Evolutionary conservation across 306 rosid species (phyloP), one percentile per base, ranked within the genome.

Genomic region (Cercis canadensis): DNA sequence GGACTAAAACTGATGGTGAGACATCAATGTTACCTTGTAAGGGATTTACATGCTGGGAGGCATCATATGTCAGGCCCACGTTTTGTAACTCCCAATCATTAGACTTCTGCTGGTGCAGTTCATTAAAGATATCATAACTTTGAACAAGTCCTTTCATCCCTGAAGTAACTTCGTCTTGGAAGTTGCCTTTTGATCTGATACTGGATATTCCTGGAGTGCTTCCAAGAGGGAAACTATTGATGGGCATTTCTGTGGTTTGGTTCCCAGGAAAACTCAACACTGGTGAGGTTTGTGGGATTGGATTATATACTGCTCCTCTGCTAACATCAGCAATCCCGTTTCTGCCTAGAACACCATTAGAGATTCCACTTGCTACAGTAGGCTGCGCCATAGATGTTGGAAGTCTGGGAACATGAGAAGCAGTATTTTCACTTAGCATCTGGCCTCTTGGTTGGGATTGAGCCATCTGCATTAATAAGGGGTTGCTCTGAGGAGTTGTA

Each of bases 61-160:
- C 75, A 57, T 83, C 81, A 29, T 86, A 95, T 1, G 85, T 72
- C 59, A 82, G 65, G 55, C 92, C 85, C 4, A 79, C 74, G 65
- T 83, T 87, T 65, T 90, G 85, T 45, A 86, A 67, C 57, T 82
- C 96, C 98, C 98, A 90, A 44, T 94, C 94, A 61, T 84, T 88
- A 53, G 98, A 40, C 47, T 94, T 94, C 32, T 83, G 92, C 65
- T 83, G 92, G 44, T 80, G 78, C 73, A 91, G 62, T 59, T 92
- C 99, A 71, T 84, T 87, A 69, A 91, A 91, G 33, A 87, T 89
- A 75, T 89, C 97, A 37, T 84, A 95, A 77, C 87, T 95, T 36
- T 84, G 73, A 69, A 50, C 46, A 55, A 91, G 86, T 51, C 82
- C 88, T 79, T 83, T 95, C 4, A 82, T 76, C 40, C 88, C 88